Base-by-base conservation (phyloP, 768 basidiomycete species). In the Zangia roseola region DNA sequence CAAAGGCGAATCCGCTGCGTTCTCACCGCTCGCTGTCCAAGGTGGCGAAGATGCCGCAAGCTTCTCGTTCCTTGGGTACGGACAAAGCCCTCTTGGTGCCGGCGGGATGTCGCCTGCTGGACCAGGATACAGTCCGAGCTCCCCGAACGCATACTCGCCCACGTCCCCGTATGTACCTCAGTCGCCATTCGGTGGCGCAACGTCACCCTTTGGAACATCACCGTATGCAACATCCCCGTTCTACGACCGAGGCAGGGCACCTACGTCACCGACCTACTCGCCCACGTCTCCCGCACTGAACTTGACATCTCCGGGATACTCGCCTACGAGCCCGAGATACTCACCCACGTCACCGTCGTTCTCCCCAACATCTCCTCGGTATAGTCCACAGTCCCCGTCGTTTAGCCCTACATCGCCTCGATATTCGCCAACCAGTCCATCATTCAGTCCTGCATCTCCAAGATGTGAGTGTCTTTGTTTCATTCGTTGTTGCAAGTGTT, bases 401-500 rank as follows among this genome's bases (percentile, higher is more conserved):
- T 95, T 90, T 71, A 88, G 84, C 52, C 94, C 92, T 1, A 91
- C 92, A 10, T 93, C 91, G 3, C 94, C 91, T 13, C 80, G 86
- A 2, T 92, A 91, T 64, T 92, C 91, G 10, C 92, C 92, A 2
- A 88, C 91, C 25, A 90, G 87, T 62, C 93, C 94, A 0, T 90
- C 87, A 0, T 95, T 93, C 75, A 91, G 88, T 55, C 91, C 91
- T 20, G 84, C 90, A n/a, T 92, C 91, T n/a, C 94, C 92, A 10
- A 78, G 87, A 65, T 91, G 87, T 89, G 73, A 73, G 86, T 74
- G 38, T 56, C 37, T 42, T 33, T 19, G 12, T 34, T 37, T 20
- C 44, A 13, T 43, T 31, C 19, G 23, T 28, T 10, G 8, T 44
- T 8, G 1, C 4, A 8, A 16, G 12, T 21, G 24, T 47, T 55